Conservation (phyloP, 257 asterid species). For the Petunia secreta region DNA sequence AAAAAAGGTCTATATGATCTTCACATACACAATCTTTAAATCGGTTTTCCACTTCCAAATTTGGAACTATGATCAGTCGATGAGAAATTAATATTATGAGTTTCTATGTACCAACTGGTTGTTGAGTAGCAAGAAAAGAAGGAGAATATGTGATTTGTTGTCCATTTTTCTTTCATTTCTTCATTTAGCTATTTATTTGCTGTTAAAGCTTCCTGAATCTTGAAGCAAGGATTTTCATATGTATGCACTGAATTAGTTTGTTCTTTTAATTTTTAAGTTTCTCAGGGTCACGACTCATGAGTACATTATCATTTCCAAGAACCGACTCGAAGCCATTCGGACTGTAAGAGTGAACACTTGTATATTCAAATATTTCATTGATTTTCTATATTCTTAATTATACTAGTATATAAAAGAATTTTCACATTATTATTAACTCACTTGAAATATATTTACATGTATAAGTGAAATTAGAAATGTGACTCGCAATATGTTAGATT, state of each 20-base stretch:
- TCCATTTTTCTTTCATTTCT: background rate
- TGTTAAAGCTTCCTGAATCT: slow-evolving; percentile 45
- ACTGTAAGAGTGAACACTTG: background rate
- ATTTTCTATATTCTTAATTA: too few species aligned
- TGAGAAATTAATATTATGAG: background rate
- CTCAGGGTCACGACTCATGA: too few species aligned
- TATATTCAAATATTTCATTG: background rate
- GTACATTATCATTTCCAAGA: too few species aligned
- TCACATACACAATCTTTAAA: background rate
- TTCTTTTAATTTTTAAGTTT: background rate
- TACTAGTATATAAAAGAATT: too few species aligned
- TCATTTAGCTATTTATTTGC: slow-evolving; percentile 26
- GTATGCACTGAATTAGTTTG: slow-evolving; percentile 23
- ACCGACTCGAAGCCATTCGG: background rate
- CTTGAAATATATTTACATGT: too few species aligned
- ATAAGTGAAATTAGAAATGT: too few species aligned
- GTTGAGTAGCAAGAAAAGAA: slow-evolving; percentile 45
- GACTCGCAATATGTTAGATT: too few species aligned
- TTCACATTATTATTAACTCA: too few species aligned
- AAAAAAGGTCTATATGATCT: background rate
- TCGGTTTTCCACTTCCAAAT: too few species aligned
- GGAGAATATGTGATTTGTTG: background rate
- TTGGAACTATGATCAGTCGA: background rate
- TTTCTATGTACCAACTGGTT: slow-evolving; percentile 56
- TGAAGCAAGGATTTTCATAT: slow-evolving; percentile 47